Percentiles rank a stretch among this genome's conserved stretches.
These are phyloP conservation scores for Podosphaera aphanis DNA, from an alignment of 2,329 filamentous ascomycete genomes.

Conservation along the genomic window DNA sequence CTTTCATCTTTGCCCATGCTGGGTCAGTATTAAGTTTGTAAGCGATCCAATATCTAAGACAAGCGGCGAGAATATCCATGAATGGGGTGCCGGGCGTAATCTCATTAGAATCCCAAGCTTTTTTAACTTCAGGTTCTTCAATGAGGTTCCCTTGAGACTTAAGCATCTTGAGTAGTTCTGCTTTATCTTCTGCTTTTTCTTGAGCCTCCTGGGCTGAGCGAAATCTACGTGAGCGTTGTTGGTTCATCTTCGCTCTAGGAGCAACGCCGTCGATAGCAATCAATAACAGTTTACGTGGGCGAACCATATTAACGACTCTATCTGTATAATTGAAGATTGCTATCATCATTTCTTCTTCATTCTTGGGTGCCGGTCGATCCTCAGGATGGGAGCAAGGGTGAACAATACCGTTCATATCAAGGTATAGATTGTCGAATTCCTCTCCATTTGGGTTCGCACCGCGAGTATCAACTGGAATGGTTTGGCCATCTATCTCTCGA, in stretches of 20 bases:
- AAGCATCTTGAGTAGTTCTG: slow-evolving; percentile 65
- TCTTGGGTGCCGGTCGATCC: slow-evolving; percentile 69
- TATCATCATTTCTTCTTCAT: slow-evolving; percentile 98
- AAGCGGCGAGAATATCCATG: slow-evolving; percentile 84
- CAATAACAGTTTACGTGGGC: slow-evolving; percentile 85
- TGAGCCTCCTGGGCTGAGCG: slow-evolving; percentile 81
- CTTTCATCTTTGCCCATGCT: slow-evolving; percentile 83
- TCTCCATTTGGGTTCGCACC: slow-evolving; percentile 86
- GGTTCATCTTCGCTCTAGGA: slow-evolving; percentile 97
- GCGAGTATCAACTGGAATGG: slow-evolving; percentile 66
- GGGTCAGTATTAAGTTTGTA: slow-evolving; percentile 97
- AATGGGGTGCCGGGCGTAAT: slow-evolving; percentile 96
- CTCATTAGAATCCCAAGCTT: slow-evolving; percentile 70
- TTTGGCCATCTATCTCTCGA: slow-evolving; percentile 57
- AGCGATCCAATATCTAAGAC: slow-evolving; percentile 85
- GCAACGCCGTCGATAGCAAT: slow-evolving; percentile 97
- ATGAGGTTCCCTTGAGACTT: slow-evolving; percentile 47
- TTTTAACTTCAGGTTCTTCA: slow-evolving; percentile 45
- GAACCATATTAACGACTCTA: slow-evolving; percentile 94
- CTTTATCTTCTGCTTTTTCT: slow-evolving; percentile 80
- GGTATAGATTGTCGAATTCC: slow-evolving; percentile 91
- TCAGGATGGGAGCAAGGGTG: slow-evolving; percentile 97
- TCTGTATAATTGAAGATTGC: slow-evolving; percentile 98
- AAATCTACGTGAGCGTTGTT: slow-evolving; percentile 89
- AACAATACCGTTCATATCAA: slow-evolving; percentile 99